These are phyloP conservation scores for Globisporangium iwayamae DNA, from an alignment of 352 stramenopile species.

Conservation along the genomic window DNA sequence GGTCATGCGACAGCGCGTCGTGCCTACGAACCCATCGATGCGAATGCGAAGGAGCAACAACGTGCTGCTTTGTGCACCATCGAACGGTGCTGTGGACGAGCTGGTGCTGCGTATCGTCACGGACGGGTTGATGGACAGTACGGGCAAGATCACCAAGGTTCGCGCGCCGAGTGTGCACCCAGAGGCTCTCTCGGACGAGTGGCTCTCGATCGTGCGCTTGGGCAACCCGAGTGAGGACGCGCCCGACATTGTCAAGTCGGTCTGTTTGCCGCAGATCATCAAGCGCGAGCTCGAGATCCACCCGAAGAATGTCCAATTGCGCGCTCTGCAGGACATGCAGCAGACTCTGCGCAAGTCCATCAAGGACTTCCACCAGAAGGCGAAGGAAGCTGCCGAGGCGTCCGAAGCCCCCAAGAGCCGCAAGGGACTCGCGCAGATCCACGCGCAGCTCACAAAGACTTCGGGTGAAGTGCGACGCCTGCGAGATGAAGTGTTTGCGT, in stretches of 20 bases:
- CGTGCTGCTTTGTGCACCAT: conserved; percentile 85
- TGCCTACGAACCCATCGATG: conserved; percentile 19
- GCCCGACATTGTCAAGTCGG: conserved; percentile 61
- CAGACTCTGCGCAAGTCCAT: conserved; percentile 62
- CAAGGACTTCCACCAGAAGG: conserved; percentile 69
- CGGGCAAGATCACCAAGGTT: conserved; percentile 47
- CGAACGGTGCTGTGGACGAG: conserved; percentile 90
- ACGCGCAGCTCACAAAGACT: conserved; percentile 66
- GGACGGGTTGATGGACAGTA: conserved; percentile 70
- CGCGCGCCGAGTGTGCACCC: conserved; percentile 67
- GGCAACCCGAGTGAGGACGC: conserved; percentile 78
- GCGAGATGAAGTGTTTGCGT: conserved; percentile 71
- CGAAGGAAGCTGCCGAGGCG: conserved; percentile 29
- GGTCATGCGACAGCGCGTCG: conserved; percentile 45
- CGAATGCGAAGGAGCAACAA: conserved; percentile 45
- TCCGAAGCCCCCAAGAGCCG: conserved; percentile 26
- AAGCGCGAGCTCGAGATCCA: conserved; percentile 78
- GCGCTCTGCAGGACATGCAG: conserved; percentile 59
- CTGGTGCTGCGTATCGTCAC: conserved; percentile 85
- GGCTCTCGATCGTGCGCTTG: conserved; percentile 76
- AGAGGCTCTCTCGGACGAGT: conserved; percentile 38
- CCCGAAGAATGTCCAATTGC: conserved; percentile 70
- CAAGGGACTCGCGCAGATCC: conserved; percentile 67
- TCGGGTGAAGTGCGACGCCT: conserved; percentile 79
- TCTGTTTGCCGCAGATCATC: conserved; percentile 81